Conservation (phyloP, 73 alveolate species). For the Loxodes magnus region DNA sequence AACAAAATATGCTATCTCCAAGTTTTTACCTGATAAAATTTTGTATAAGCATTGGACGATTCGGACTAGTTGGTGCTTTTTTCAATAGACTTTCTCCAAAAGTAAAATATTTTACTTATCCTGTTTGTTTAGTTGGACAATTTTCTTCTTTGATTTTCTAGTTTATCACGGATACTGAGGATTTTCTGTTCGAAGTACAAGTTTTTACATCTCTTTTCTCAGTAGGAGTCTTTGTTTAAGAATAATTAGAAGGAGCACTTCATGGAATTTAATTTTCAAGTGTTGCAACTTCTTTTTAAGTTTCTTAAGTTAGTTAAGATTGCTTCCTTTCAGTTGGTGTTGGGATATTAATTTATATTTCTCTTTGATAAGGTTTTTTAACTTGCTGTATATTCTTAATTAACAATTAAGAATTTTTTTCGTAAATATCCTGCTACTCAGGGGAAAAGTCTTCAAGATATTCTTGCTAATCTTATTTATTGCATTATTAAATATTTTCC, state of each 20-base stretch:
- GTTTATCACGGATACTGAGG: neutral
- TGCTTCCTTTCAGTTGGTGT: conserved; percentile 6
- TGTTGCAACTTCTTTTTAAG: neutral
- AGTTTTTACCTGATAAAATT: neutral
- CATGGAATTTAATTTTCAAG: neutral
- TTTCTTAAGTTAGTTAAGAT: neutral
- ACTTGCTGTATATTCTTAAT: neutral
- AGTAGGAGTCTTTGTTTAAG: neutral
- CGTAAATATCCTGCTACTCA: too few species aligned
- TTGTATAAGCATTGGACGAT: conserved; percentile 7
- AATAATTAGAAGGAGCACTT: neutral
- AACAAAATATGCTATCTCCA: conserved; percentile 2
- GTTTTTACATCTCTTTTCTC: neutral
- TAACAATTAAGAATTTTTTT: too few species aligned
- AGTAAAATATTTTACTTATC: neutral
- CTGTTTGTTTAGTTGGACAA: too few species aligned
- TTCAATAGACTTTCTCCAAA: conserved; percentile 10
- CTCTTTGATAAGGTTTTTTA: neutral
- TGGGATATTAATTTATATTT: conserved; percentile 11
- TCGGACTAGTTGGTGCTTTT: conserved; percentile 6
- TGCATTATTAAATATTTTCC: too few species aligned
- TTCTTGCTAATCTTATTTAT: too few species aligned
- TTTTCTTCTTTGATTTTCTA: too few species aligned
- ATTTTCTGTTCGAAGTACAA: neutral
- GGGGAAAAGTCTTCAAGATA: too few species aligned